phyloP scores from a whole-genome alignment of 2,329 filamentous ascomycete genomes.

The Verticillium longisporum region DNA sequence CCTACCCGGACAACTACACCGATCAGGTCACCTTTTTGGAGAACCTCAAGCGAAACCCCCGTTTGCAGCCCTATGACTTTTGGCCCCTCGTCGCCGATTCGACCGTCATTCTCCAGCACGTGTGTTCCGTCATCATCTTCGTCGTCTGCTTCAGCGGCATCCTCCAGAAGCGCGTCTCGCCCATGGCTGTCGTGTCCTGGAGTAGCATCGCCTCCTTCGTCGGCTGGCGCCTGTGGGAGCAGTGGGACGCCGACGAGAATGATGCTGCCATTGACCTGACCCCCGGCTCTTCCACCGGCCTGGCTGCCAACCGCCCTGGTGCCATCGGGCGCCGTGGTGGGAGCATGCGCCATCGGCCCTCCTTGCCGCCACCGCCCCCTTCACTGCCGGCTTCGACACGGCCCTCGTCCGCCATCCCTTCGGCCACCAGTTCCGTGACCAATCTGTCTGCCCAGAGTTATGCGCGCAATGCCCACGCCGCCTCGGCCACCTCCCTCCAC shows the following conservation, averaged over 20 bases:
- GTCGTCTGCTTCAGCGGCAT: constrained; percentile 91
- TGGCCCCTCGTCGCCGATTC: constrained; percentile 94
- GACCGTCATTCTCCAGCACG: constrained; percentile 94
- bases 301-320: neutral
- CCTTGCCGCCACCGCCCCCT: neutral
- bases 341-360: constrained; percentile 14
- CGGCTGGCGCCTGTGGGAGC: constrained; percentile 88
- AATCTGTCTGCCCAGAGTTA: neutral
- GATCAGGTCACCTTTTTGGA: constrained; percentile 96
- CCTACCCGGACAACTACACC: constrained; percentile 98
- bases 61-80: constrained; percentile 92
- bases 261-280: constrained; percentile 33
- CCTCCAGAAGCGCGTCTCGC: constrained; percentile 77
- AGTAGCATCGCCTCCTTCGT: constrained; percentile 76
- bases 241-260: constrained; percentile 73
- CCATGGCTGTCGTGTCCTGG: constrained; percentile 81
- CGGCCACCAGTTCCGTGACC: neutral
- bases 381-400: neutral
- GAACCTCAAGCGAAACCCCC: constrained; percentile 88
- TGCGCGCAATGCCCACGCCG: constrained; percentile 32
- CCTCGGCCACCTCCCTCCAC: constrained; percentile 49
- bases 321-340: constrained; percentile 9
- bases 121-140: constrained; percentile 91
- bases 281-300: constrained; percentile 3
- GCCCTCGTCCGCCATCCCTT: neutral